Evolutionary conservation across 768 basidiomycete genomes (phyloP).

Genomic region (Rhizopogon rudus): DNA sequence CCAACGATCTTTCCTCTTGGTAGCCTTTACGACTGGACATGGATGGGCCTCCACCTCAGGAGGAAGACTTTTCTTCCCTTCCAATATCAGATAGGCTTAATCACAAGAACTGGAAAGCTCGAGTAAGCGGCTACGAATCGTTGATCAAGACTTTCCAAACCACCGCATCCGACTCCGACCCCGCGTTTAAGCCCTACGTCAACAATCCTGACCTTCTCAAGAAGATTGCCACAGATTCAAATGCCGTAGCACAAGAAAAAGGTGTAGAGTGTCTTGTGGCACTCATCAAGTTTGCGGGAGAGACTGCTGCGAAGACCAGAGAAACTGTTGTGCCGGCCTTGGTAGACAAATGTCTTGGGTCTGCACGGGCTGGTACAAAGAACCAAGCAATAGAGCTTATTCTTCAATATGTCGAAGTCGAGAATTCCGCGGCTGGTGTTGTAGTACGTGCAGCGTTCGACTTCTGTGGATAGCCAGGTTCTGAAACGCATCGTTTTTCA

Average conservation of each 20-base stretch:
- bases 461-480: conserved; percentile 17
- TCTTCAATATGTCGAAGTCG: conserved; percentile 89
- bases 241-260: conserved; percentile 98
- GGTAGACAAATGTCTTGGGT: conserved; percentile 95
- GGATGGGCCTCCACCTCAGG: conserved; percentile 89
- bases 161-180: conserved; percentile 90
- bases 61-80: conserved; percentile 87
- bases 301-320: conserved; percentile 77
- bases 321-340: conserved; percentile 82
- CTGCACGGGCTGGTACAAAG: conserved; percentile 86
- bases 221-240: conserved; percentile 86
- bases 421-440: conserved; percentile 82
- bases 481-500: conserved; percentile 23
- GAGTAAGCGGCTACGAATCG: conserved; percentile 87
- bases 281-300: conserved; percentile 89
- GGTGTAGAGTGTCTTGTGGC: conserved; percentile 85
- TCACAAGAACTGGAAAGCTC: conserved; percentile 99
- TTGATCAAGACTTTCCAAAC: conserved; percentile 84
- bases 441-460: conserved; percentile 61
- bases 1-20: background rate
- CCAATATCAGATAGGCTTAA: conserved; percentile 74
- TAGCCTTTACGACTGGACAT: conserved; percentile 33
- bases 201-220: conserved; percentile 74
- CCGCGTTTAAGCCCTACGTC: conserved; percentile 87
- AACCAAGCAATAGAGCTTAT: conserved; percentile 80